Conservation (phyloP, 1,284 basidiomycete genomes). For the Phaffia rhodozyma region DNA sequence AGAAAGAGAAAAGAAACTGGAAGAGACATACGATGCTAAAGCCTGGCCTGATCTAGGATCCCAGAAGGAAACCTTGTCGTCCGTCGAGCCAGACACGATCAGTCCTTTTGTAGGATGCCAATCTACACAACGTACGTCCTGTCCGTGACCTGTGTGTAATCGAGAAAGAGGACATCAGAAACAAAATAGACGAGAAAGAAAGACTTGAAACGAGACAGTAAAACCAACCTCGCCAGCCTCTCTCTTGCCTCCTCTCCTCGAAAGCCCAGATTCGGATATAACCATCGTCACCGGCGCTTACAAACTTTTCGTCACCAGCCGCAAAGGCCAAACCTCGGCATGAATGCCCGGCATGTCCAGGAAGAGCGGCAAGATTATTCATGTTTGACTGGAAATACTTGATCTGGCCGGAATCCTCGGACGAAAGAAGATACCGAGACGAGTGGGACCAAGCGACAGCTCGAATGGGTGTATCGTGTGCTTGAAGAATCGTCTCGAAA, state of each 20-base stretch:
- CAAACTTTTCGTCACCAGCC: conserved; percentile 83
- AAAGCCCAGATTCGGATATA: conserved; percentile 92
- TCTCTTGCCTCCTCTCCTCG: conserved; percentile 77
- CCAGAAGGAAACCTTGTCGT: conserved; percentile 99
- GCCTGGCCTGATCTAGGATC: conserved; percentile 82
- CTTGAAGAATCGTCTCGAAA: conserved; percentile 89
- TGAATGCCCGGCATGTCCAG: conserved; percentile 68
- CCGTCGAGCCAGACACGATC: conserved; percentile 87
- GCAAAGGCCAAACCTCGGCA: conserved; percentile 83
- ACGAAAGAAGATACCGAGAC: conserved; percentile 78
- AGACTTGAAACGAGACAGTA: background rate
- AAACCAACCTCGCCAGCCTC: conserved; percentile 60
- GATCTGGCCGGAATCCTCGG: conserved; percentile 86
- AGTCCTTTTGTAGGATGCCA: conserved; percentile 97
- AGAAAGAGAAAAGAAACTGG: conserved; percentile 2
- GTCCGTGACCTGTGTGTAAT: conserved; percentile 62
- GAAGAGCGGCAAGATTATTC: conserved; percentile 92
- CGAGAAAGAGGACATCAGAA: background rate
- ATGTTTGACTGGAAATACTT: conserved; percentile 99
- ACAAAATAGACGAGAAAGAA: background rate
- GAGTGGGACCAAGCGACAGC: conserved; percentile 82
- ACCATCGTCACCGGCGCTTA: conserved; percentile 87
- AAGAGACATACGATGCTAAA: conserved; percentile 46
- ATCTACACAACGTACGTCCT: conserved; percentile 97
- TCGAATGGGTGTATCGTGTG: conserved; percentile 88